Evolutionary conservation across 78 protist genomes (phyloP), one percentile per base, ranked within the genome.

Genomic region (Dictyostelium firmibasis): DNA sequence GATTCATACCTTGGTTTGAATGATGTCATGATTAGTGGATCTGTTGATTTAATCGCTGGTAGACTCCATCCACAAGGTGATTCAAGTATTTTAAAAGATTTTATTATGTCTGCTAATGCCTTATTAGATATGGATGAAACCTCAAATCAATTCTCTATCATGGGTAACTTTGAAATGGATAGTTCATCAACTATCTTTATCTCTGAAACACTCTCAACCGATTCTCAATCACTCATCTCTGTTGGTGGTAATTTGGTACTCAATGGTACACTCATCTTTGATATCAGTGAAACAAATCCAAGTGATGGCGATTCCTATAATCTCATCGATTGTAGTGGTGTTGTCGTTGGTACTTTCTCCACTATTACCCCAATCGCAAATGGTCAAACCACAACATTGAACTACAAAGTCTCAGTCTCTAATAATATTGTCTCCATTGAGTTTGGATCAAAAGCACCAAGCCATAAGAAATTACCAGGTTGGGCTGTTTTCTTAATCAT

Each of bases 401-500:
- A 29, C 25, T 31, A 70, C 38, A 13, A 13, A 13, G 62, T 50
- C 0, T 50, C 62, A 2, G 23, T 33, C 36, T 72, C 33, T 11
- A 11, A 8, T 72, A 0, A 31, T 74, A 13, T 29, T 33, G 53
- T 74, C 25, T 50, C 62, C 11, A 50, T 50, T 50, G 25, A 62
- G n/a, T 27, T 31, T 3, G 20, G 4, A 35, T n/a, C 29, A 10
- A 35, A 35, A 35, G 67, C 16, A 57, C 47, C 62, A 27, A 8
- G 72, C 9, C 9, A 50, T 43, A 16, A 50, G 23, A 41, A 50
- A 41, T 23, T 81, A 10, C 36, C 85, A 27, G 85, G 85, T 36
- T 81, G 85, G 85, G 50, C 27, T 16, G 85, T 81, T 25, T 81
- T 81, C 35, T 36, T 81, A 29, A 81, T 81, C 16, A 50, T 81